These are phyloP conservation scores for Aureobasidium subglaciale DNA, from an alignment of 2,329 filamentous ascomycete genomes.

Conservation along the genomic window DNA sequence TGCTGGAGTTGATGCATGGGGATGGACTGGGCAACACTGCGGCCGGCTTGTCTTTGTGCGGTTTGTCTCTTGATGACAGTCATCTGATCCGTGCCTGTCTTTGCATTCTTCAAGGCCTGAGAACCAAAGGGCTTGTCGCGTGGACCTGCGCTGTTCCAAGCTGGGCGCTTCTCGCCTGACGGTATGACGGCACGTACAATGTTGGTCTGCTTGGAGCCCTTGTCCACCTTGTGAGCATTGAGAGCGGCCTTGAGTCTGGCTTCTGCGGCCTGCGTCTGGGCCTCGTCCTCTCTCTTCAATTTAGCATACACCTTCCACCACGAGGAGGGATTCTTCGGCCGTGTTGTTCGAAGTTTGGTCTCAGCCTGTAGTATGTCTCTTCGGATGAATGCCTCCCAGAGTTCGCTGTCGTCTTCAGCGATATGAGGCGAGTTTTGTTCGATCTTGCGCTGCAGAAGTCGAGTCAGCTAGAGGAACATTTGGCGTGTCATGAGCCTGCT, in stretches of 20 bases:
- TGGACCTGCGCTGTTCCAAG: not conserved
- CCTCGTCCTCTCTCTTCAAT: constrained; percentile 35
- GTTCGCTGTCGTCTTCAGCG: constrained; percentile 57
- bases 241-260: constrained; percentile 45
- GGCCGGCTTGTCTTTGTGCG: not conserved
- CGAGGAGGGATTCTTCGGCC: constrained; percentile 57
- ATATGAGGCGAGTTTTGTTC: constrained; percentile 74
- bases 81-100: not conserved
- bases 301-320: constrained; percentile 72
- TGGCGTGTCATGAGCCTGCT: not conserved
- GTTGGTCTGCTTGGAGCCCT: constrained; percentile 46
- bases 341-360: constrained; percentile 48
- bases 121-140: constrained; percentile 5
- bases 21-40: constrained; percentile 6
- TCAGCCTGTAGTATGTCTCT: constrained; percentile 66
- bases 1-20: constrained; percentile 13
- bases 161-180: not conserved
- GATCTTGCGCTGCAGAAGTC: constrained; percentile 41
- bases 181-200: constrained; percentile 22
- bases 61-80: constrained; percentile 11
- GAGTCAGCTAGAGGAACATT: not conserved
- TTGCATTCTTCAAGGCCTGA: constrained; percentile 19
- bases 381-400: constrained; percentile 75
- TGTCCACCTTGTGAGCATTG: constrained; percentile 50
- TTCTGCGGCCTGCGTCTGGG: constrained; percentile 27